Evolutionary conservation across 169 alveolate genomes (phyloP).

Genomic region (Babesia ovis): DNA sequence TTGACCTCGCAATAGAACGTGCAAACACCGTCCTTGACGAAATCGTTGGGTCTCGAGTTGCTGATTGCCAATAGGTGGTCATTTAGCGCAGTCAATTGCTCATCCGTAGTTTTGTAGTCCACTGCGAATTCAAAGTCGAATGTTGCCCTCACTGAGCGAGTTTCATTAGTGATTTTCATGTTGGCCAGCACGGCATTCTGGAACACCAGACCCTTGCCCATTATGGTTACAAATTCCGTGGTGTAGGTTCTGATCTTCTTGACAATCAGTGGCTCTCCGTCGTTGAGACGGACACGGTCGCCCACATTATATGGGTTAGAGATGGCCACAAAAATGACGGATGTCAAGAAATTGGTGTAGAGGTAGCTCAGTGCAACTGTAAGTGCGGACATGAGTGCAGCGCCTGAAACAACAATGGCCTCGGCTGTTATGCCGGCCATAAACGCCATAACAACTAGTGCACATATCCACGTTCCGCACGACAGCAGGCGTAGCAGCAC

Average conservation of each 20-base stretch:
- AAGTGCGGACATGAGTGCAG: conserved; percentile 84
- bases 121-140: conserved; percentile 74
- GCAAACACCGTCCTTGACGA: conserved; percentile 74
- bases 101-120: conserved; percentile 79
- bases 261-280: conserved; percentile 82
- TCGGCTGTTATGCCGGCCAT: conserved; percentile 82
- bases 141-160: conserved; percentile 80
- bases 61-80: conserved; percentile 43
- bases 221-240: conserved; percentile 81
- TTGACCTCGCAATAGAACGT: conserved; percentile 72
- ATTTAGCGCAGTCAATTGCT: conserved; percentile 69
- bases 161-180: conserved; percentile 83
- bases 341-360: conserved; percentile 84
- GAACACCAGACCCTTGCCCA: conserved; percentile 79
- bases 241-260: conserved; percentile 82
- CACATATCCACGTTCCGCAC: conserved; percentile 72
- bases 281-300: conserved; percentile 81
- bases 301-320: conserved; percentile 87
- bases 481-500: conserved; percentile 81
- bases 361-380: conserved; percentile 83
- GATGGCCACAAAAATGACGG: conserved; percentile 85
- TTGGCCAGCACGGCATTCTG: conserved; percentile 81
- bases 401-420: conserved; percentile 86
- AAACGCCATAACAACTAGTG: conserved; percentile 75
- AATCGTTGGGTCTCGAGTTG: conserved; percentile 82